These are phyloP conservation scores for Colletotrichum brevisporum DNA, from an alignment of 2,329 filamentous ascomycete genomes.

Conservation along the genomic window DNA sequence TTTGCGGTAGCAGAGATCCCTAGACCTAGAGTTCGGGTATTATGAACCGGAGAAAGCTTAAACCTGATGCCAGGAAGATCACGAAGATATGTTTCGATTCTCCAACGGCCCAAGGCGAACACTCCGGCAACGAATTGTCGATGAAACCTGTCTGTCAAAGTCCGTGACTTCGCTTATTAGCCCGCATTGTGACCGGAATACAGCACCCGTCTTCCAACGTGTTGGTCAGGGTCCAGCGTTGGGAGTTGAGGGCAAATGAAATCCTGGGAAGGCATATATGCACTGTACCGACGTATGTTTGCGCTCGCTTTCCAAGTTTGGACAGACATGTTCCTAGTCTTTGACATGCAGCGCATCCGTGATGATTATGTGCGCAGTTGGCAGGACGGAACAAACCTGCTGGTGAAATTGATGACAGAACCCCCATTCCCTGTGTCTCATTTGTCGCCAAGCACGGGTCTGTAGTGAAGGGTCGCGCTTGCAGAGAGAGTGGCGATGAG, in stretches of 20 bases:
- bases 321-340: constrained; percentile 11
- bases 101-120: not conserved
- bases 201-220: constrained; percentile 10
- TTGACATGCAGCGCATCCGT: constrained; percentile 1
- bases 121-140: not conserved
- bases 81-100: constrained; percentile 1
- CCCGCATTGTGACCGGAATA: constrained; percentile 1
- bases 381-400: constrained; percentile 13
- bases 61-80: constrained; percentile 21
- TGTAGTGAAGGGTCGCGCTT: constrained; percentile 8
- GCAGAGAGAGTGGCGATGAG: constrained; percentile 23
- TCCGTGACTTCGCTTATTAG: constrained; percentile 16
- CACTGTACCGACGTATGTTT: not conserved
- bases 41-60: constrained; percentile 12
- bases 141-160: constrained; percentile 22
- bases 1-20: constrained; percentile 48
- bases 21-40: not conserved
- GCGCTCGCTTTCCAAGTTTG: not conserved
- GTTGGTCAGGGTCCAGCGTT: constrained; percentile 12
- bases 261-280: not conserved
- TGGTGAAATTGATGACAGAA: constrained; percentile 6
- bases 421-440: constrained; percentile 19
- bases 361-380: constrained; percentile 14
- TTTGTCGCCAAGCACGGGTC: constrained; percentile 15
- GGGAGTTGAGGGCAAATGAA: not conserved